These are phyloP conservation scores for Diaporthe ilicicola DNA, from an alignment of 2,329 filamentous ascomycete species.

Conservation along the genomic window DNA sequence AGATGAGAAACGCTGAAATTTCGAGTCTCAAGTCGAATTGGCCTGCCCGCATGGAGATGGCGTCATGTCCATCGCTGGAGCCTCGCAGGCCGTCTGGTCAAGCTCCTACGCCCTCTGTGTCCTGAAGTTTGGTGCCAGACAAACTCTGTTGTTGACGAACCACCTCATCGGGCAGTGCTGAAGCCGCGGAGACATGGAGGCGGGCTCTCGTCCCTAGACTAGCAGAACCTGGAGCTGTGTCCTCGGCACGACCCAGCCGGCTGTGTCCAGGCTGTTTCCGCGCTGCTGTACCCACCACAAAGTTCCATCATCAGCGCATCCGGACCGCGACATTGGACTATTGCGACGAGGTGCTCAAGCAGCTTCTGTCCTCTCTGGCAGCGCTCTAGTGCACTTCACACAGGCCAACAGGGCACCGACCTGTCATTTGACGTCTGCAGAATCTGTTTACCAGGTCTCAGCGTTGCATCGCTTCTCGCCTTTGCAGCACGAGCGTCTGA, in stretches of 20 bases:
- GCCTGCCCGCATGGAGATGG: not conserved
- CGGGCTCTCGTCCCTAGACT: not conserved
- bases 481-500: not conserved
- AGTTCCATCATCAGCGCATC: not conserved
- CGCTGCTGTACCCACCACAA: slow-evolving; percentile 2
- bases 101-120: not conserved
- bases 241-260: not conserved
- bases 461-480: not conserved
- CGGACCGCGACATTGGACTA: not conserved
- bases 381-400: not conserved
- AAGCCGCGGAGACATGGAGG: not conserved
- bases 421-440: not conserved
- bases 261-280: not conserved
- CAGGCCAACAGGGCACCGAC: not conserved
- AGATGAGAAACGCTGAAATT: not conserved
- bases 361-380: not conserved
- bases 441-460: not conserved
- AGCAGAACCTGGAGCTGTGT: not conserved
- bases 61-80: not conserved
- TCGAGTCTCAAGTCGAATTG: not conserved
- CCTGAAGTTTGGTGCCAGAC: not conserved
- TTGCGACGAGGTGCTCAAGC: not conserved
- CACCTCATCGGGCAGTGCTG: not conserved
- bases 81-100: not conserved
- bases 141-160: not conserved